Evolutionary conservation across 768 basidiomycete species (phyloP), one percentile per base, ranked within the genome.

Genomic region (Suillus bovinus): DNA sequence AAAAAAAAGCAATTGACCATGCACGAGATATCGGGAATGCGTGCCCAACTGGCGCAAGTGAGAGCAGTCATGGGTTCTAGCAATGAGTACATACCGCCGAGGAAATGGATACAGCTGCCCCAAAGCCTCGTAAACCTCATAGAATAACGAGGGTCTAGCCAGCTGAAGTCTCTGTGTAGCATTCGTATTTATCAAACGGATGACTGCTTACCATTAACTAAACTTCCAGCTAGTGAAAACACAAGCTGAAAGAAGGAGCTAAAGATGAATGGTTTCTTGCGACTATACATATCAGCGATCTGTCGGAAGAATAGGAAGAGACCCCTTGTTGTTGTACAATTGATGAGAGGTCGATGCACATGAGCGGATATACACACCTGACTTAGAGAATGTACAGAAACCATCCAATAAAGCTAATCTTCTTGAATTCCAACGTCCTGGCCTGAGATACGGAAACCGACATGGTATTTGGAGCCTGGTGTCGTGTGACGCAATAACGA

Each of bases 51-150:
- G 64, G 1, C 46, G 56, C 14, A 31, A 62, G 29, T 27, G 61
- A 49, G 57, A 38, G 10, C 38, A 16, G 54, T 22, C 52, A 41
- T 52, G 39, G 33, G 52, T 33, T 27, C 11, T 58, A 4, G 36
- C 17, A 5, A 27, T 39, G 27, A 9, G 31, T 60, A 66, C 78
- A 69, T 78, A 88, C 86, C 1, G 83, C 78, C 11, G 89, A 85
- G 20, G 89, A 89, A 17, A 90, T 82, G 9, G 79, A 80, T 2
- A 89, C 90, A 0, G 90, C 88, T 2, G 81, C 81, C 0, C 90
- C 91, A 3, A 87, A 76, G 8, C 92, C 92, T 66, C 90, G 87
- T 7, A 93, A 69, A 0, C 83, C 93, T 64, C 91, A 80, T 24
- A 92, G 77, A 17, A 93, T 75, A 63, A 86, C 81, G n/a, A 95